Evolutionary conservation across 108 stramenopile genomes (phyloP), one percentile per base, ranked within the genome.

Genomic region (Nitzschia palea): DNA sequence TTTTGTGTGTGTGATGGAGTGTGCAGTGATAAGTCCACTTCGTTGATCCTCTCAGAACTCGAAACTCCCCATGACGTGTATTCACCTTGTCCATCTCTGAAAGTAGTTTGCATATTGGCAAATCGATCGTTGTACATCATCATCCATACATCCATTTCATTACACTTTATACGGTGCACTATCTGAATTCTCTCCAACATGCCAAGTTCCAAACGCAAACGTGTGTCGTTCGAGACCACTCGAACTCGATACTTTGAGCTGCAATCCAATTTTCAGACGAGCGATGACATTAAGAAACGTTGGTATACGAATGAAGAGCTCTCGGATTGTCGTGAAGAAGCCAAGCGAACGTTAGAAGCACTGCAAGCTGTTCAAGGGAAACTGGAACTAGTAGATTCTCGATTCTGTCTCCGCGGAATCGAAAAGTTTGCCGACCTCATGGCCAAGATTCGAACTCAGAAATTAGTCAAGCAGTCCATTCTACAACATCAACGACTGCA

Each of bases 351-450:
- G 9, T 31, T 74, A 22, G 58, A 60, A 52, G 55, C 51, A 27
- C 26, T 74, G 27, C 73, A 74, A 25, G 34, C 48, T 28, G n/a
- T 51, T 26, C 43, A 44, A 48, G 44, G 54, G 48, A 55, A 31
- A 5, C 3, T 65, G 30, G 55, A 65, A 28, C 22, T 44, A 17
- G 63, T 55, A 1, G 40, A 42, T 8, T 14, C n/a, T 45, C 4
- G 4, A 4, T 27, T 55, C 10, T 66, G 65, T 29, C 23, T 63
- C 29, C 50, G 73, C 51, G 73, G 73, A 27, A 55, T 74, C 23
- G 73, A 74, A 53, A 74, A 74, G 51, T 74, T 58, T 31, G 57
- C 44, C 2, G 65, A 74, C 51, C 65, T 57, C 27, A 52, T 52
- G 12, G 65, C 63, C 23, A 74, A 74, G 57, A 43, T 58, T 22